phyloP scores from a whole-genome alignment of 2,329 filamentous ascomycete species.

The Madurella mycetomatis region DNA sequence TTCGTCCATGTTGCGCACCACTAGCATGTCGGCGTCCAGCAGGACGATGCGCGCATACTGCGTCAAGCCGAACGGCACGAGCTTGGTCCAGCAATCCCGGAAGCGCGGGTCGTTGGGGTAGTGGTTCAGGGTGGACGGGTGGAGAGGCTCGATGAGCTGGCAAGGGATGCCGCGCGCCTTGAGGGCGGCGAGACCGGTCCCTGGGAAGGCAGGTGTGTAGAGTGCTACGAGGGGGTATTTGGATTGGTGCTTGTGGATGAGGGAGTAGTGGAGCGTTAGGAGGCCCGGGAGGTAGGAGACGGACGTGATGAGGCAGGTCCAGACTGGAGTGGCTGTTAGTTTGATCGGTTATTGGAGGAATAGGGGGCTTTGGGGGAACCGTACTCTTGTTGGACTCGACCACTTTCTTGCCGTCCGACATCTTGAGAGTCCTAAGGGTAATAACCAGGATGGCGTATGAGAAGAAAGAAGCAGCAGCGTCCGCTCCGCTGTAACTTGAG shows the following conservation, averaged over 20 bases:
- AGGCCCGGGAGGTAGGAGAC: conserved; percentile 76
- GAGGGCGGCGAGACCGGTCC: conserved; percentile 64
- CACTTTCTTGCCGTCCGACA: conserved; percentile 25
- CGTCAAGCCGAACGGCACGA: conserved; percentile 69
- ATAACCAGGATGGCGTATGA: too few relatives aligned
- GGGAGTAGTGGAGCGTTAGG: conserved; percentile 73
- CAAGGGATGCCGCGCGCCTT: conserved; percentile 63
- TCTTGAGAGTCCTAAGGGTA: neutral
- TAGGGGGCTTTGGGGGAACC: neutral
- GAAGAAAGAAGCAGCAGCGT: too few relatives aligned
- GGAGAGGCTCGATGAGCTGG: conserved; percentile 67
- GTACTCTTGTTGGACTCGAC: conserved; percentile 40
- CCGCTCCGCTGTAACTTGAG: too few relatives aligned
- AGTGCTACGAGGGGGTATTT: conserved; percentile 77
- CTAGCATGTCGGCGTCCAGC: conserved; percentile 85
- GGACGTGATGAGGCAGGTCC: conserved; percentile 85
- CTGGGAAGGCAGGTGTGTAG: conserved; percentile 70
- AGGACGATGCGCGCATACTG: conserved; percentile 78
- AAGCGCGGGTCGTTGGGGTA: conserved; percentile 73
- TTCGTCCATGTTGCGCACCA: conserved; percentile 83
- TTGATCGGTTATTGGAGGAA: neutral
- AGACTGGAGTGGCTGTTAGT: conserved; percentile 42
- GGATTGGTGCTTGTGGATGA: conserved; percentile 55
- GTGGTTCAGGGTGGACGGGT: conserved; percentile 58
- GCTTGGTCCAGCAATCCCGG: conserved; percentile 87